Base-by-base conservation (phyloP, 768 basidiomycete genomes). In the Tubosaeta sp. region DNA sequence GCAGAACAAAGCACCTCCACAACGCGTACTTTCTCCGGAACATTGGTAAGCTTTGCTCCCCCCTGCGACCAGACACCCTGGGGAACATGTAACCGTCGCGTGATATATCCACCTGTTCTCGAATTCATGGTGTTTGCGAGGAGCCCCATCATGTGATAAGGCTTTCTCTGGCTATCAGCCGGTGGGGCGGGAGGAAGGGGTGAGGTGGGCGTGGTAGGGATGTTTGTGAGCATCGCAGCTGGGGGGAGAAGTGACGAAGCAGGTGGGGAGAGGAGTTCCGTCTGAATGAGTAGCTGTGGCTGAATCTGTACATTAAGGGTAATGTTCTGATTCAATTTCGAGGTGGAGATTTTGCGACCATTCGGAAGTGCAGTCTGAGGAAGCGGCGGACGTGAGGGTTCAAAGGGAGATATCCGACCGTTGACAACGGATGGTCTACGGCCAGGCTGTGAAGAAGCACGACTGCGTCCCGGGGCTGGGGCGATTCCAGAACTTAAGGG, bases 1-100 rank as follows among this genome's bases (percentile, higher is more conserved):
- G 89, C 90, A 25, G 81, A 79, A 56, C 81, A 82, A 21, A 95
- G 72, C 45, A 91, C 82, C 51, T 85, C 84, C 35, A 95, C 83
- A 48, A 90, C 87, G 34, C 88, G 83, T 38, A 93, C 82, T 70
- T 96, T 94, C 60, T 94, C 90, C 44, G 83, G 78, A 30, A 93
- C 63, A 62, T 89, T 92, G 31, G 75, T 73, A 44, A 96, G 77
- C 66, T 93, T 94, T 27, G 87, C 89, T 36, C 92, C 91, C 25
- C 87, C 87, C 64, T 91, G 88, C 39, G 89, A 87, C 93, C 93
- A 95, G 21, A 94, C 87, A 62, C 90, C 89, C 49, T 82, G 82
- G 13, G 93, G 91, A 25, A 95, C 87, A 67, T 93, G 92, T 57
- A 95, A 69, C 41, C 86, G 80, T 41, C 84, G 85, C 14, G 90